Base-by-base conservation (phyloP, 257 asterid species). In the Fraxinus pennsylvanica region DNA sequence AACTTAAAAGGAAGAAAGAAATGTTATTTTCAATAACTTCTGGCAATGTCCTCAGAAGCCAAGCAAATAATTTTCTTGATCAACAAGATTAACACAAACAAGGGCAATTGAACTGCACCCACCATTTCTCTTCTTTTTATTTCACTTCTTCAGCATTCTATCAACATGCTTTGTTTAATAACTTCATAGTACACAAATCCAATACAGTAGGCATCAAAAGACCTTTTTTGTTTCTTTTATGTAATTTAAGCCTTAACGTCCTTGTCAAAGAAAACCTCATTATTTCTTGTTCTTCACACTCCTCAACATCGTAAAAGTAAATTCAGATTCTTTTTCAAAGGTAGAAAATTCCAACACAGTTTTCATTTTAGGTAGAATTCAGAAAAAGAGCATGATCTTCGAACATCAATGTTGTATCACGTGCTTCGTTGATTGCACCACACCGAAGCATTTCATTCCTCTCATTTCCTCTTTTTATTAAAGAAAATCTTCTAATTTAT, bases 381-480 rank as follows among this genome's bases (percentile, higher is more conserved):
- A 27, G 69, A 27, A 27, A 63, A 63, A 19, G 36, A 19, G 25
- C 66, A 6, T 57, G 22, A n/a, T 57, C 25, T 57, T 19, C 61
- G 47, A 41, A 41, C 47, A 41, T 10, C 47, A 43, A 10, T 43
- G 17, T 43, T 43, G 52, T 43, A 43, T 43, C 50, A 10, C 50
- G 50, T 43, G 17, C 17, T 43, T 12, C 52, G 52, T 43, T 6
- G 17, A 43, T 43, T 43, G 52, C 14, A 12, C 74, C 74, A 65
- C 82, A 29, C 73, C 29, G 8, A 78, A 47, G 71, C 76, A 72
- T 76, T 52, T 43, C 71, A 25, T 35, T 41, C 33, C 57, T 3
- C 76, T 36, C 65, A 66, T 74, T 71, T 71, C 75, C 74, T 81
- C 73, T 32, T 45, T 67, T 15, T 74, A 75, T 71, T 76, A 13